Conservation (phyloP, 495 filamentous ascomycete genomes). For the Glutinoglossum americanum region DNA sequence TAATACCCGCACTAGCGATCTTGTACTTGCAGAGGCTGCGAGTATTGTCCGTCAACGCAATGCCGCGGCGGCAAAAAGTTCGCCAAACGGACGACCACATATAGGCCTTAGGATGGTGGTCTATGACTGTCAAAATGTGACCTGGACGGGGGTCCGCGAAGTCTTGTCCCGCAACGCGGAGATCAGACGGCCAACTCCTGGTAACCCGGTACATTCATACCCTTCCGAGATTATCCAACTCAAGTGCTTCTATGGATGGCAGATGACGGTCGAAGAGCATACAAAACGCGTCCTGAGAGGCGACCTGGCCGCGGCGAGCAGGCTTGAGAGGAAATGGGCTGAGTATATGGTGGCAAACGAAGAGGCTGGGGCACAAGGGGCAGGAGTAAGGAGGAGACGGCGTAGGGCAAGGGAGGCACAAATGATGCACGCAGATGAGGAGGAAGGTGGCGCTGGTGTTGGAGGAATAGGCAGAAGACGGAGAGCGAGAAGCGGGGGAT, state of each 20-base stretch:
- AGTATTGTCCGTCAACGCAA: constrained; percentile 45
- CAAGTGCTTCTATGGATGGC: constrained; percentile 90
- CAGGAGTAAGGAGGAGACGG: constrained; percentile 39
- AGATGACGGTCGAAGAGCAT: constrained; percentile 85
- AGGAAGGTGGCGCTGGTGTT: constrained; percentile 30
- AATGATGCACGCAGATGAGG: constrained; percentile 54
- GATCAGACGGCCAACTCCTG: constrained; percentile 20
- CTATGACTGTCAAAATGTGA: constrained; percentile 77
- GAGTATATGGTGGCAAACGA: constrained; percentile 84
- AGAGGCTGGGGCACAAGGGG: constrained; percentile 47
- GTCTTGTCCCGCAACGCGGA: constrained; percentile 68
- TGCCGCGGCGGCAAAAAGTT: constrained; percentile 11
- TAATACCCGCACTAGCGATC: constrained; percentile 77
- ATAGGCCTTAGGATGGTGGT: constrained; percentile 58
- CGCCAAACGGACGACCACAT: constrained; percentile 19
- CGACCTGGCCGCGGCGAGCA: constrained; percentile 42
- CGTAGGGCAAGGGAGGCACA: constrained; percentile 58
- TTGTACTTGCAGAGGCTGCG: constrained; percentile 74
- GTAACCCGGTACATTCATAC: constrained; percentile 21
- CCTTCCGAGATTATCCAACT: constrained; percentile 59
- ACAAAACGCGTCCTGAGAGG: constrained; percentile 61
- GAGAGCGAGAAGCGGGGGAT: constrained; percentile 5
- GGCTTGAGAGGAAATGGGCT: constrained; percentile 77
- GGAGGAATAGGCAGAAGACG: constrained; percentile 5
- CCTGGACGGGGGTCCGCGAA: constrained; percentile 81